Evolutionary conservation across 179 eudicot genomes (phyloP), one percentile per base, ranked within the genome.

Genomic region (Patellifolia procumbens): DNA sequence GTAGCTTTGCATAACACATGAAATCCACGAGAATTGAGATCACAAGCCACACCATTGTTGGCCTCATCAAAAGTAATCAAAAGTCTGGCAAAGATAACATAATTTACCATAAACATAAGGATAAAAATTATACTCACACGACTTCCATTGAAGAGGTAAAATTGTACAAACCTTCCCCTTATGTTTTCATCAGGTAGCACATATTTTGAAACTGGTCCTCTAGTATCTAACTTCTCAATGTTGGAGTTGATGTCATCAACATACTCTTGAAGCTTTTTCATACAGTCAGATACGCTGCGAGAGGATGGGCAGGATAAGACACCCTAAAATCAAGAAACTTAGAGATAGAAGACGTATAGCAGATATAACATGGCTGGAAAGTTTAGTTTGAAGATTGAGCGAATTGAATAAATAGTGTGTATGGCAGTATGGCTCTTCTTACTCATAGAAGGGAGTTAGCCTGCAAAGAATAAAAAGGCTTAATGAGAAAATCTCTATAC

Each of bases 401-500:
- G 7, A 49, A 32, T 32, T 58, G 62, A 78, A 29, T 49, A 64
- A 53, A 35, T 63, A 52, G 81, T 49, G 34, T 32, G 42, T 8
- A 68, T 17, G 9, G 2, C n/a, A 16, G 42, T 56, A 55, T 35
- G 34, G 22, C 28, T 37, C 67, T 35, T 48, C 88, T 76, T 91
- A 95, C 99, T 87, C 82, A 81, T 95, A 95, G 80, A 95, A 93
- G 76, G 99, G 99, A 76, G 99, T 95, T 84, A 95, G 82, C 96
- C 98, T 94, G 97, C 90, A 82, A 81, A 68, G 19, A 80, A 59
- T 12, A 42, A 71, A 37, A 35, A 51, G 61, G 59, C 26, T 20
- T 11, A 5, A 75, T 82, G 56, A 82, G 82, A 68, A 17, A 72
- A 59, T 31, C 4, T 64, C 35, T 26, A 0, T 11, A 70, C 4